Conservation (phyloP, 2,329 filamentous ascomycete genomes). For the Xylariaceae sp. region DNA sequence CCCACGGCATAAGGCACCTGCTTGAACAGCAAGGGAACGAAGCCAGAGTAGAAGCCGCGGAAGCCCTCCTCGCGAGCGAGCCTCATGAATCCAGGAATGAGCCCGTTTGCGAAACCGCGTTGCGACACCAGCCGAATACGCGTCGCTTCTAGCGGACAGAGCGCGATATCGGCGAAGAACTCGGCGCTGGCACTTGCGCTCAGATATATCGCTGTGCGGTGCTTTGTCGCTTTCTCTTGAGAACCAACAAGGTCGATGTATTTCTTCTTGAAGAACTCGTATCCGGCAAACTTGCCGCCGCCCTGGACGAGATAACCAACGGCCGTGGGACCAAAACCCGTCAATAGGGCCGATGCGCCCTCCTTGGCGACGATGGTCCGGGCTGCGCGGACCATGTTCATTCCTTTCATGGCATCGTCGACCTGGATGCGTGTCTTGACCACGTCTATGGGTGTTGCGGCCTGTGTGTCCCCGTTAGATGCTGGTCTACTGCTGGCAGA, state of each 20-base stretch:
- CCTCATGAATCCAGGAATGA: constrained; percentile 70
- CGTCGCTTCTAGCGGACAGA: constrained; percentile 87
- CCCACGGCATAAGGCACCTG: constrained; percentile 92
- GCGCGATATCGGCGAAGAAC: constrained; percentile 73
- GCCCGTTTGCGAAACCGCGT: constrained; percentile 71
- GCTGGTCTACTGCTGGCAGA: neutral
- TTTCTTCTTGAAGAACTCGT: constrained; percentile 92
- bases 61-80: constrained; percentile 74
- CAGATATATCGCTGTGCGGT: constrained; percentile 65
- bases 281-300: constrained; percentile 87
- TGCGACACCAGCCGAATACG: constrained; percentile 77
- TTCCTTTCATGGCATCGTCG: constrained; percentile 80
- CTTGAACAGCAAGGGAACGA: constrained; percentile 82
- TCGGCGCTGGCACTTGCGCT: constrained; percentile 67
- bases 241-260: constrained; percentile 67
- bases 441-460: constrained; percentile 59
- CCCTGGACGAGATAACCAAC: constrained; percentile 89
- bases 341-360: constrained; percentile 75
- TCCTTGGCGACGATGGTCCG: constrained; percentile 75
- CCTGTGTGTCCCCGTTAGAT: constrained; percentile 31
- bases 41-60: constrained; percentile 85
- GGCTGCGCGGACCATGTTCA: constrained; percentile 77
- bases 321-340: constrained; percentile 80
- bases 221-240: constrained; percentile 41
- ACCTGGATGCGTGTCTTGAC: constrained; percentile 92